Evolutionary conservation across 106 monocot species (phyloP).

Genomic region (Chionographis japonica): DNA sequence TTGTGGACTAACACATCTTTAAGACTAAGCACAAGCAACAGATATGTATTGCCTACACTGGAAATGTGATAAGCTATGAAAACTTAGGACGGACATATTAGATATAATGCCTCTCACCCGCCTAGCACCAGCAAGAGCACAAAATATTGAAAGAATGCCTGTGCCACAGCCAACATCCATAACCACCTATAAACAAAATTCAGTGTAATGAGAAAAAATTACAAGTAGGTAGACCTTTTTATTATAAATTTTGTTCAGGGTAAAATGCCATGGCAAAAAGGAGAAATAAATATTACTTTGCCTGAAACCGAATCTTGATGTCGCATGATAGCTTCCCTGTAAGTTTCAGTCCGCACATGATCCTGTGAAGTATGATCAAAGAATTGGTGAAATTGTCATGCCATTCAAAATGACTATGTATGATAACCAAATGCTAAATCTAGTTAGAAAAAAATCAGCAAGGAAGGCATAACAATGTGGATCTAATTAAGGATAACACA

Average conservation of each 20-base stretch:
- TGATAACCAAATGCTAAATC: too few relatives aligned
- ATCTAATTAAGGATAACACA: background rate
- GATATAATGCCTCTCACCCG: slow-evolving; percentile 35
- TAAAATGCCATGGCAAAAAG: background rate
- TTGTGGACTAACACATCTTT: too few relatives aligned
- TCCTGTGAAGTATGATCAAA: slow-evolving; percentile 42
- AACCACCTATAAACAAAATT: slow-evolving; percentile 59
- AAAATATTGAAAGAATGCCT: slow-evolving; percentile 86
- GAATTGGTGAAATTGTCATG: slow-evolving; percentile 1
- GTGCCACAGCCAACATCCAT: slow-evolving; percentile 94
- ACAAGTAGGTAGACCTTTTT: background rate
- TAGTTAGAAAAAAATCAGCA: too few relatives aligned
- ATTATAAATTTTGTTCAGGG: background rate
- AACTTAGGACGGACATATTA: too few relatives aligned
- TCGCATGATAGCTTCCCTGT: slow-evolving; percentile 66
- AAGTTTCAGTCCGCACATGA: slow-evolving; percentile 80
- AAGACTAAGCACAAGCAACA: too few relatives aligned
- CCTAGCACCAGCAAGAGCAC: slow-evolving; percentile 87
- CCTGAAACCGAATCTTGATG: slow-evolving; percentile 79
- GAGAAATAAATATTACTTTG: slow-evolving; percentile 48
- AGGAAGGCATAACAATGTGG: background rate
- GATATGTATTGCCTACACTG: too few relatives aligned
- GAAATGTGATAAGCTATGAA: too few relatives aligned
- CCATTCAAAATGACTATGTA: too few relatives aligned
- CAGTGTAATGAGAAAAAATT: slow-evolving; percentile 2